Conservation (phyloP, 148 eudicot species). For the Mesembryanthemum crystallinum region DNA sequence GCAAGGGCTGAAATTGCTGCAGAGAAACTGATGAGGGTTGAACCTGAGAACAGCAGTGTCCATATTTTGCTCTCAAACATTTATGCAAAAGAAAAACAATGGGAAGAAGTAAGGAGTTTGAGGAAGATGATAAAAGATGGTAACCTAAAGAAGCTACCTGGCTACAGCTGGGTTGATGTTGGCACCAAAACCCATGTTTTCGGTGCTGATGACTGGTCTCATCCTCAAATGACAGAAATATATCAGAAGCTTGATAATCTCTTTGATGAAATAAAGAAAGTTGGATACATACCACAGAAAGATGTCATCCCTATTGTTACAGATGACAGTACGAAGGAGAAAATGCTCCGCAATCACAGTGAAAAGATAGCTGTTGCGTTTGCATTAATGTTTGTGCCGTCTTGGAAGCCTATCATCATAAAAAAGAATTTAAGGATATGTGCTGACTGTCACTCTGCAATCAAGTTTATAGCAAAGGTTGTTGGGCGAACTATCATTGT, state of each 20-base stretch:
- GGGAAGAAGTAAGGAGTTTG: conserved; percentile 40
- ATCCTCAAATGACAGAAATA: conserved; percentile 33
- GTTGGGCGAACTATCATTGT: conserved; percentile 40
- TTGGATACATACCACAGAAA: conserved; percentile 39
- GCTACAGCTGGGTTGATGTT: conserved; percentile 57
- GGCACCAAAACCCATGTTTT: conserved; percentile 49
- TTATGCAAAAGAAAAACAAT: conserved; percentile 46
- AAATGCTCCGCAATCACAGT: conserved; percentile 41
- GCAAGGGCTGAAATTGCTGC: conserved; percentile 44
- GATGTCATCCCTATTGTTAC: conserved; percentile 38
- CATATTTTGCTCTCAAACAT: conserved; percentile 46
- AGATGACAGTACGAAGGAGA: conserved; percentile 40
- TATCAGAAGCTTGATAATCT: conserved; percentile 40
- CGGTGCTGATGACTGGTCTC: conserved; percentile 45
- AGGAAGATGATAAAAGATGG: conserved; percentile 47
- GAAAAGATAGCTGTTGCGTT: conserved; percentile 49
- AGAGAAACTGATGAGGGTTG: conserved; percentile 37
- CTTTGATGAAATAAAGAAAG: conserved; percentile 32
- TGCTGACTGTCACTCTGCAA: conserved; percentile 45
- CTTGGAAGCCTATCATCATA: conserved; percentile 46
- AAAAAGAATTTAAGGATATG: conserved; percentile 51
- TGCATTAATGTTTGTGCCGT: conserved; percentile 35
- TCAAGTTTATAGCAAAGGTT: conserved; percentile 45
- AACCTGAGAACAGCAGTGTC: conserved; percentile 46
- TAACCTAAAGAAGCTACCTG: conserved; percentile 46